Evolutionary conservation across 148 eudicot species (phyloP), one percentile per base, ranked within the genome.

Genomic region (Spergularia marina): DNA sequence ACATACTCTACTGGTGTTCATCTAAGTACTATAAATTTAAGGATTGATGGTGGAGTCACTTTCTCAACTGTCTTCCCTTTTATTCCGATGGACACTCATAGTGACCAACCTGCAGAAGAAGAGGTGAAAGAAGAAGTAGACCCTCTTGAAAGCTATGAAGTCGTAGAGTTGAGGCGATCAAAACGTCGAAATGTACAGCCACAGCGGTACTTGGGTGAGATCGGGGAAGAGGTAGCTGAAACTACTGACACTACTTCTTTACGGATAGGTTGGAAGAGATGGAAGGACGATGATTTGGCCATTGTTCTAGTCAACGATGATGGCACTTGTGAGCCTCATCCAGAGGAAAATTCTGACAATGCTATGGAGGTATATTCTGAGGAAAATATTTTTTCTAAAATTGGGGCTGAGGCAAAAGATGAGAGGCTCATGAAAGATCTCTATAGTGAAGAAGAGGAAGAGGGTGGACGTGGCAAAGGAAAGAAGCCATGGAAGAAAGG

Each of bases 131-230:
- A 75, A 74, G 57, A 63, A 59, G 75, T 75, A 53, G 82, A 65
- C 13, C 60, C 83, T 10, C 62, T 73, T 30, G 41, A 77, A 5
- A 30, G 30, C 17, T 80, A 83, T 55, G 88, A 89, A 75, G 55
- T 72, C 17, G 78, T 64, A 49, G 89, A 82, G 17, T 75, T 92
- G 82, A 84, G 98, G 71, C 82, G 98, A 65, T 92, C 98, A 70
- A 92, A 89, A 78, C 93, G 98, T 21, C 78, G 97, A 58, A 70
- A 65, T 70, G 83, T 90, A 54, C 87, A 86, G 72, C 98, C 98
- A 0, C 92, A 95, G 56, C 87, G 97, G 53, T 95, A 89, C 73
- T 75, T 86, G 68, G 98, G 90, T n/a, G 89, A 85, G 76, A 92
- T 82, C 56, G 93, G 90, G 39, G 74, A 86, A 39, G 78, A 85